phyloP scores from a whole-genome alignment of 257 asterid species.

The Solanum clarkiae region DNA sequence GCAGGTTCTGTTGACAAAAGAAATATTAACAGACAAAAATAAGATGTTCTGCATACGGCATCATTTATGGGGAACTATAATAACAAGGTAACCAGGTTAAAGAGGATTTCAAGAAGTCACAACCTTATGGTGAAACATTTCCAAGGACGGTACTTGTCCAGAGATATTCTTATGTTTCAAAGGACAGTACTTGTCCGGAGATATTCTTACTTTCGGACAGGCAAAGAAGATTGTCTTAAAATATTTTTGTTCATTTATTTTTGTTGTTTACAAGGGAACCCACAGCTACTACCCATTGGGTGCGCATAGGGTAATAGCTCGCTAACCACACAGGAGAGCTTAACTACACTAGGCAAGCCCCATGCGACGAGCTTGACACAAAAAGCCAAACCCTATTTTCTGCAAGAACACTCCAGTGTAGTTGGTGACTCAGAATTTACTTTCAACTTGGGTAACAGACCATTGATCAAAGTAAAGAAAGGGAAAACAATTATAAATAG shows the following conservation, averaged over 20 bases:
- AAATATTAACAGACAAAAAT: not conserved
- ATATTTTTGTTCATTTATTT: not conserved
- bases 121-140: not conserved
- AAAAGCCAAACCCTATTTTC: not conserved
- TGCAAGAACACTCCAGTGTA: not conserved
- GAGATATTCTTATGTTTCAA: not conserved
- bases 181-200: not conserved
- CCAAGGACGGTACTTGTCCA: not conserved
- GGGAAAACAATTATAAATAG: not conserved
- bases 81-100: not conserved
- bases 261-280: not conserved
- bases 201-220: not conserved
- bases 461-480: not conserved
- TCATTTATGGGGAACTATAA: not conserved
- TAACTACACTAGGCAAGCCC: not conserved
- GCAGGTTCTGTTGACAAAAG: conserved; percentile 60
- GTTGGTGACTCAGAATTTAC: not conserved
- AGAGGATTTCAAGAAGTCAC: not conserved
- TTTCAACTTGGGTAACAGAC: not conserved
- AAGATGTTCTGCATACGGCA: not conserved
- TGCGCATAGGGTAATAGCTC: not conserved
- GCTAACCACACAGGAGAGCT: not conserved
- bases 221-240: not conserved
- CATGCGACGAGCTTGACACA: not conserved
- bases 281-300: not conserved